phyloP scores from a whole-genome alignment of 495 filamentous ascomycete species.

The Aspergillus haitiensis region DNA sequence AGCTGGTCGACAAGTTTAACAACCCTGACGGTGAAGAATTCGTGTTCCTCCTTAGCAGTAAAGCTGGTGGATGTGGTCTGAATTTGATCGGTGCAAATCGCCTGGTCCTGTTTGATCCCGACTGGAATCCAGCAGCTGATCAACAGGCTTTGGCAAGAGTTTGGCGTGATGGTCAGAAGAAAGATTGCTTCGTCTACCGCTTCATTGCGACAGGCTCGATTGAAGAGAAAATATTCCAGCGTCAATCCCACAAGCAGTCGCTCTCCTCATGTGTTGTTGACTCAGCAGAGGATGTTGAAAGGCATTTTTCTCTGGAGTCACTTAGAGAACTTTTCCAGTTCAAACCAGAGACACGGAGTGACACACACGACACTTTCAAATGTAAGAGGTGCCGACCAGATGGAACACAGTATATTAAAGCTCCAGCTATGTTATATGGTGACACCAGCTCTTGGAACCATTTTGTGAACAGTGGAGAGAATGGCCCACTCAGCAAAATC shows the following conservation, averaged over 20 bases:
- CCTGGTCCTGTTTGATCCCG: conserved; percentile 94
- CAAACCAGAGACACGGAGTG: conserved; percentile 75
- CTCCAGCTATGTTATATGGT: conserved; percentile 91
- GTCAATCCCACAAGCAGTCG: conserved; percentile 96
- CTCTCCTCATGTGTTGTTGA: conserved; percentile 98
- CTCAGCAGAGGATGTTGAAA: conserved; percentile 91
- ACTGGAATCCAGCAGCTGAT: conserved; percentile 99
- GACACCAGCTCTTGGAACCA: conserved; percentile 99
- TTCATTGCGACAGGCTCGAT: conserved; percentile 98
- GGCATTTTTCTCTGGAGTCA: conserved; percentile 89
- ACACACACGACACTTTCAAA: conserved; percentile 99
- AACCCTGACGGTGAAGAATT: conserved; percentile 89
- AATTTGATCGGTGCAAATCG: conserved; percentile 98
- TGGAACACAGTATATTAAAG: conserved; percentile 82
- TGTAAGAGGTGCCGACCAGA: conserved; percentile 92
- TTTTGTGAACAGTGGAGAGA: conserved; percentile 74
- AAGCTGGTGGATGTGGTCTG: conserved; percentile 94
- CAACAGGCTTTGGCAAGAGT: conserved; percentile 96
- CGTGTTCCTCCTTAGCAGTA: conserved; percentile 91
- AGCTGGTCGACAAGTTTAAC: conserved; percentile 98
- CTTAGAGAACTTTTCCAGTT: conserved; percentile 93
- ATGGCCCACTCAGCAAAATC: conserved; percentile 69
- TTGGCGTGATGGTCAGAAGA: conserved; percentile 98
- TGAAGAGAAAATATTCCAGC: conserved; percentile 99
- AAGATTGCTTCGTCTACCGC: conserved; percentile 98